Percentiles rank a stretch among this genome's conserved stretches.
Conservation (phyloP, 192 early-diverging fungal species). For the Dissophora ornata region DNA sequence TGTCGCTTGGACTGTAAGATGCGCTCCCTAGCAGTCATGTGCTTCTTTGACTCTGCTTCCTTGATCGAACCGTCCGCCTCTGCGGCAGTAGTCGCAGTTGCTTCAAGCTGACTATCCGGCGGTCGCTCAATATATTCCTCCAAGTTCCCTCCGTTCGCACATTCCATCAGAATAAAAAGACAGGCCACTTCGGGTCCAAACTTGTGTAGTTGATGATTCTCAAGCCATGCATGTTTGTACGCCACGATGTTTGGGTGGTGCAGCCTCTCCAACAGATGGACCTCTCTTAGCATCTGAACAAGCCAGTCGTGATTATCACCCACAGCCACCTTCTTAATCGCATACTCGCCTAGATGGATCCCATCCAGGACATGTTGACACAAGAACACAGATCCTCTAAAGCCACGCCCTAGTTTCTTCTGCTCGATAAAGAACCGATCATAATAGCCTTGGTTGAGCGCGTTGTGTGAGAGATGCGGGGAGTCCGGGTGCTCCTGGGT, state of each 20-base stretch:
- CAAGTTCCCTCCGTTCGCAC: slow-evolving; percentile 94
- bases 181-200: slow-evolving; percentile 91
- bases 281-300: slow-evolving; percentile 92
- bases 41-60: slow-evolving; percentile 6
- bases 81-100: neutral
- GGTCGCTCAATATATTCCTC: slow-evolving; percentile 87
- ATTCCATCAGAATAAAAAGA: slow-evolving; percentile 96
- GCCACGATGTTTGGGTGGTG: slow-evolving; percentile 93
- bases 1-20: slow-evolving; percentile 36
- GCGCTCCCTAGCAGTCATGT: slow-evolving; percentile 25
- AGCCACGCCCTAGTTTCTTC: slow-evolving; percentile 88
- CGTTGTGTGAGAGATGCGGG: slow-evolving; percentile 65
- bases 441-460: slow-evolving; percentile 97
- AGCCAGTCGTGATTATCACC: slow-evolving; percentile 88
- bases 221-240: slow-evolving; percentile 97
- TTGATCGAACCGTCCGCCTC: neutral
- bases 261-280: slow-evolving; percentile 89
- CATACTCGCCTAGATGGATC: slow-evolving; percentile 85
- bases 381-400: slow-evolving; percentile 90
- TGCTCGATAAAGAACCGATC: slow-evolving; percentile 91
- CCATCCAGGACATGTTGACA: slow-evolving; percentile 84
- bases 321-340: slow-evolving; percentile 95
- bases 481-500: neutral
- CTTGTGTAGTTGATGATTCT: slow-evolving; percentile 78
- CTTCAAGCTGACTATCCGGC: slow-evolving; percentile 2